Evolutionary conservation across 495 filamentous ascomycete genomes (phyloP), one percentile per base, ranked within the genome.

Genomic region (Tuber brumale): DNA sequence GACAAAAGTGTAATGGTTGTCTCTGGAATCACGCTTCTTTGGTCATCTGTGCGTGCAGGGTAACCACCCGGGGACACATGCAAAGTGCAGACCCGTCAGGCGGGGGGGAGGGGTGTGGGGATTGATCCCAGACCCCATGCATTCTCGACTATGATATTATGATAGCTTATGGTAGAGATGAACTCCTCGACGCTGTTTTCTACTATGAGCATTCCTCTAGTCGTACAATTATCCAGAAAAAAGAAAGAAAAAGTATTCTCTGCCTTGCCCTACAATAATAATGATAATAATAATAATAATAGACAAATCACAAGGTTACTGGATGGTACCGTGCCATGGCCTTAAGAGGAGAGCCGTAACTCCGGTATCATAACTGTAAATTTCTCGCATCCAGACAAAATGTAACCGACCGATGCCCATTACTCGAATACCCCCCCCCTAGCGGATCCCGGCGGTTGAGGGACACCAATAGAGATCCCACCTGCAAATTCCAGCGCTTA

Each of bases 1-100:
- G 72, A 45, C 70, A 73, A 35, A 73, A 74, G 72, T 37, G 70
- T 45, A 77, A 79, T 79, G 41, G 75, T 76, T 76, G 70, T 77
- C 70, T 43, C 71, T 71, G 45, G 42, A 37, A 73, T 39, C 77
- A 39, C 46, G 77, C 76, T 78, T 78, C 43, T 31, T 18, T 57
- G 10, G 70, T 46, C 45, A 79, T 79, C 78, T 70, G 72, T 71
- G 78, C 70, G 61, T 70, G 61, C 73, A 76, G 72, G 72, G 76
- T 73, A 80, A 78, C 72, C 73, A 48, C 69, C 74, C 72, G 75
- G 46, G 61, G 10, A 27, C 75, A 69, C 71, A 74, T 70, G 44
- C 73, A 71, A 41, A 75, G 45, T 51, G 39, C 46, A 75, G 46
- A 75, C 61, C 72, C 72, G 51, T 43, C 70, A 72, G 46, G 51